Evolutionary conservation across 75 land plant genomes (phyloP).

Genomic region (Azolla pinnata): DNA sequence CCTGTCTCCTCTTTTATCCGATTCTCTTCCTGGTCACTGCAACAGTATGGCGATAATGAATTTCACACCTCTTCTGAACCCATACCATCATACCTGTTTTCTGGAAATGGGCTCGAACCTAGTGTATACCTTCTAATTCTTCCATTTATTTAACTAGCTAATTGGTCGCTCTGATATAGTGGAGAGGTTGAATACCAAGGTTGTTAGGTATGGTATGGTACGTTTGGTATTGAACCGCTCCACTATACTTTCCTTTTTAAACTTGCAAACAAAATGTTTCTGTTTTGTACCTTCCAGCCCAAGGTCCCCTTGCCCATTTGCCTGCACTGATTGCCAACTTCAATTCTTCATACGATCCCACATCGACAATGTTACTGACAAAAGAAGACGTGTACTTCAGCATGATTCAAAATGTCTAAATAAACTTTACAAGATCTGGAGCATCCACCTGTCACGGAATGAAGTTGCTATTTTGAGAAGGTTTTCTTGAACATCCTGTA

Average conservation of each 20-base stretch:
- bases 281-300: constrained; percentile 97
- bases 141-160: too few species aligned
- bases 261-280: background rate
- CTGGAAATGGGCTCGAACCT: too few species aligned
- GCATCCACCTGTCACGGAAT: constrained; percentile 74
- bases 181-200: too few species aligned
- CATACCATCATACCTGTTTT: too few species aligned
- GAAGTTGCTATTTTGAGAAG: constrained; percentile 55
- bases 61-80: too few species aligned
- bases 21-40: constrained; percentile 67
- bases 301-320: constrained; percentile 98
- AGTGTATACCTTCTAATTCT: too few species aligned
- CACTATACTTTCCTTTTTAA: background rate
- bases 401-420: too few species aligned
- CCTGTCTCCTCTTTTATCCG: constrained; percentile 92
- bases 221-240: too few species aligned
- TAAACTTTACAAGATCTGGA: background rate
- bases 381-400: background rate
- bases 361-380: constrained; percentile 92
- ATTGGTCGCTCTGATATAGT: too few species aligned
- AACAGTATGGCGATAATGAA: background rate
- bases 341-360: constrained; percentile 72
- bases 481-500: constrained; percentile 68
- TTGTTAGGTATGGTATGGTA: too few species aligned
- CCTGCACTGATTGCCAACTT: constrained; percentile 66